phyloP scores from a whole-genome alignment of 225 moss, liverwort and hornwort genomes.

The Sphagnum tenellum region DNA sequence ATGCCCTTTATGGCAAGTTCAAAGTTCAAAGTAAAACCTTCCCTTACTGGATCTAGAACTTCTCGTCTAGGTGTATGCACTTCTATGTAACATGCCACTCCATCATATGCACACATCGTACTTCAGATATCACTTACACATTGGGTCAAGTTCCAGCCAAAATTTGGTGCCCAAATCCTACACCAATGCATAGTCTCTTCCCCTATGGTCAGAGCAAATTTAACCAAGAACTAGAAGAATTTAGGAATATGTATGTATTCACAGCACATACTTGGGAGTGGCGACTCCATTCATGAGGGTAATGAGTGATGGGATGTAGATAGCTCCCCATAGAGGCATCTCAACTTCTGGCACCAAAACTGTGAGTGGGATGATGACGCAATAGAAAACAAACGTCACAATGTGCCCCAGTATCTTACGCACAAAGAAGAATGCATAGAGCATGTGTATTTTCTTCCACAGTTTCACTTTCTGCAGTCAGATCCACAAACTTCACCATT shows the following conservation, averaged over 20 bases:
- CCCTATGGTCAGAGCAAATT: no score
- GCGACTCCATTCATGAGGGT: slow-evolving; percentile 69
- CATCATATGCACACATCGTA: no score
- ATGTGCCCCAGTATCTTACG: slow-evolving; percentile 66
- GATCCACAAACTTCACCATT: neutral
- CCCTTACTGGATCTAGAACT: no score
- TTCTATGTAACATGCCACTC: no score
- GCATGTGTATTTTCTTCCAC: slow-evolving; percentile 67
- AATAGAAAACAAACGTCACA: slow-evolving; percentile 67
- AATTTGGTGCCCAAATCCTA: no score
- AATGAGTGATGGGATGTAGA: slow-evolving; percentile 67
- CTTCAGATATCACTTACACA: no score
- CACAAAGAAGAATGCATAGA: slow-evolving; percentile 81
- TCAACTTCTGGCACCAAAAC: slow-evolving; percentile 69
- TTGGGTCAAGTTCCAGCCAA: no score
- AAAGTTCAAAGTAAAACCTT: no score
- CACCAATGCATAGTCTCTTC: no score
- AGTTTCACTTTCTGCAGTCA: slow-evolving; percentile 35
- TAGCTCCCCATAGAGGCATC: slow-evolving; percentile 69
- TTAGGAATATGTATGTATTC: neutral
- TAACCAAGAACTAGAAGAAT: no score
- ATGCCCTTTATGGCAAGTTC: no score
- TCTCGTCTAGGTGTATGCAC: no score
- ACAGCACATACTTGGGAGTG: slow-evolving; percentile 45
- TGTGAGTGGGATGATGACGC: slow-evolving; percentile 58